phyloP scores from a whole-genome alignment of 768 basidiomycete species.

The Lactarius evosmus region DNA sequence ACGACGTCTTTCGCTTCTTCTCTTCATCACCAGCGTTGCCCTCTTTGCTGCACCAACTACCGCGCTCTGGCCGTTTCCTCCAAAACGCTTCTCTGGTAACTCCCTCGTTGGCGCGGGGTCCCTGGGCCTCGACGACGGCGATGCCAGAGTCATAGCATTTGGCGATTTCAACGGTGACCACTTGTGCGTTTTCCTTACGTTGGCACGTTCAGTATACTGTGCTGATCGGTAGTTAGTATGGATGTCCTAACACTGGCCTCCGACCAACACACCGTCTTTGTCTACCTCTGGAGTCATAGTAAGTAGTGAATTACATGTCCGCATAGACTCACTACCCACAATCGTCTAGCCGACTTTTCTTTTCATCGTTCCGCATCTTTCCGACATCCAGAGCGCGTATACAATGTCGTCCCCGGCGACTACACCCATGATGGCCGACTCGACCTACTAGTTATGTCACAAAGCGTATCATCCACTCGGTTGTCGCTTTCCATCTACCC shows the following conservation, averaged over 20 bases:
- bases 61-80: constrained; percentile 78
- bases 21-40: constrained; percentile 8
- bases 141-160: constrained; percentile 77
- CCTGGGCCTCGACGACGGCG: constrained; percentile 63
- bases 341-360: constrained; percentile 49
- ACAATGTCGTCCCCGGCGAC: constrained; percentile 90
- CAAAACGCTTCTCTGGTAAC: constrained; percentile 83
- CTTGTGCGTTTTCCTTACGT: constrained; percentile 57
- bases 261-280: constrained; percentile 73
- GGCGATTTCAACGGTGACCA: constrained; percentile 98
- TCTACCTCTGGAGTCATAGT: constrained; percentile 85
- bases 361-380: constrained; percentile 53
- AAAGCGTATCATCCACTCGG: constrained; percentile 45
- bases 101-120: constrained; percentile 75
- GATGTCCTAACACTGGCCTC: constrained; percentile 74
- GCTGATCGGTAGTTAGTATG: constrained; percentile 45
- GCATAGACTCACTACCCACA: not conserved
- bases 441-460: constrained; percentile 86
- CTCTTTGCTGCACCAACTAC: constrained; percentile 13
- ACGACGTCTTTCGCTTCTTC: constrained; percentile 18
- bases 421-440: constrained; percentile 90
- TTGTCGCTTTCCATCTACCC: constrained; percentile 71
- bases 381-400: constrained; percentile 53
- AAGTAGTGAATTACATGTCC: not conserved
- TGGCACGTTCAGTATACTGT: not conserved